These are phyloP conservation scores for Pythium insidiosum DNA, from an alignment of 352 stramenopile genomes.

Conservation along the genomic window DNA sequence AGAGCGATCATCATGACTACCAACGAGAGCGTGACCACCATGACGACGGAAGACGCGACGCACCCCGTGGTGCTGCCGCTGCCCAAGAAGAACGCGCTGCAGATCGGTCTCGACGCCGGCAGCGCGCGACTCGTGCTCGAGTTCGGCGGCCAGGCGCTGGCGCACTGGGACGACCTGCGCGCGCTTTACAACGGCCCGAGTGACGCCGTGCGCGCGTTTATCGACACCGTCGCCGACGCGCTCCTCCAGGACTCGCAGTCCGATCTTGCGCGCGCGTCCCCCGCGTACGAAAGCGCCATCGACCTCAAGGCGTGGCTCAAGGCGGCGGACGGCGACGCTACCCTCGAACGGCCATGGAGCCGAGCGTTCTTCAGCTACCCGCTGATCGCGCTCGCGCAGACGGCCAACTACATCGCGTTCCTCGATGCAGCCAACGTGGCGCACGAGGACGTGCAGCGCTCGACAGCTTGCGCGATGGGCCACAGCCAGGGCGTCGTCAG, in stretches of 20 bases:
- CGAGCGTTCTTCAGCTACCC: constrained; percentile 71
- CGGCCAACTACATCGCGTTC: constrained; percentile 71
- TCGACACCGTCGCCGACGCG: constrained; percentile 32
- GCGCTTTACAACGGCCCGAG: constrained; percentile 32
- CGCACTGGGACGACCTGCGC: constrained; percentile 59
- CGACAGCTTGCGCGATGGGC: constrained; percentile 34
- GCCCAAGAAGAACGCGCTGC: constrained; percentile 13
- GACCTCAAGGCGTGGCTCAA: constrained; percentile 49
- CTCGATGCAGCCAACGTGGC: constrained; percentile 34
- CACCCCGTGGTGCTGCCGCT: constrained; percentile 12
- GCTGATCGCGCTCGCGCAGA: constrained; percentile 66
- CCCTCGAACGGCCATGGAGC: constrained; percentile 13
- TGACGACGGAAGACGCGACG: constrained; percentile 9
- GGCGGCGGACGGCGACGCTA: constrained; percentile 5
- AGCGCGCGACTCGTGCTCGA: constrained; percentile 30
- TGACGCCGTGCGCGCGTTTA: constrained; percentile 25
- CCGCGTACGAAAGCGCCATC: constrained; percentile 36
- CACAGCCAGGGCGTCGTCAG: constrained; percentile 79
- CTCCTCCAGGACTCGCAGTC: constrained; percentile 41
- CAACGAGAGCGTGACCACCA: constrained; percentile 6
- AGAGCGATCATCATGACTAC: constrained; percentile 18
- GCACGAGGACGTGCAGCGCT: constrained; percentile 51
- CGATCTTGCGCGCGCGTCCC: constrained; percentile 26
- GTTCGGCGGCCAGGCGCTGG: constrained; percentile 63
- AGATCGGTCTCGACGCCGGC: constrained; percentile 2